Conservation (phyloP, 352 stramenopile genomes). For the Pythium periplocum region DNA sequence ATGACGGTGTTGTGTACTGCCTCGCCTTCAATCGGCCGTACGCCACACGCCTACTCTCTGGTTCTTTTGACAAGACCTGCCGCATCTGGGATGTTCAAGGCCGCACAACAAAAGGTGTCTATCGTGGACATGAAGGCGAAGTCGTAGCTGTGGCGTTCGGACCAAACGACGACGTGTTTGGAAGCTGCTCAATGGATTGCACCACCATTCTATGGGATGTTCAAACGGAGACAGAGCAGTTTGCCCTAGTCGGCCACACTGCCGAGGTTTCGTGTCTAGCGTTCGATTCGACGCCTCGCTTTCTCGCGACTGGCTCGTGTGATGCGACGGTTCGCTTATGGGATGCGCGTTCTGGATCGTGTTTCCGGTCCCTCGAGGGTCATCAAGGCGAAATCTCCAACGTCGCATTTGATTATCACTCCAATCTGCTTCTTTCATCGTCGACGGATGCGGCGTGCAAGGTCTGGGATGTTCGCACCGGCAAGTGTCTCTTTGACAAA, state of each 20-base stretch:
- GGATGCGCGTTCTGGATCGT: conserved; percentile 62
- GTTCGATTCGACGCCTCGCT: conserved; percentile 35
- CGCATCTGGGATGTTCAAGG: conserved; percentile 55
- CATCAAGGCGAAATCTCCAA: conserved; percentile 55
- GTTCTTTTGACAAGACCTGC: conserved; percentile 79
- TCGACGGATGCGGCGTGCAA: conserved; percentile 57
- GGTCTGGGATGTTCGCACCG: conserved; percentile 63
- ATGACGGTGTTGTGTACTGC: conserved; percentile 65
- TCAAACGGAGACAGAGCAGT: conserved; percentile 35
- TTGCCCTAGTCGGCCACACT: conserved; percentile 45
- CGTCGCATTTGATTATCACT: conserved; percentile 59
- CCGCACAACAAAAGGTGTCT: conserved; percentile 29
- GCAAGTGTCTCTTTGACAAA: conserved; percentile 61
- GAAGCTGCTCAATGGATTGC: conserved; percentile 69
- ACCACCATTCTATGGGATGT: conserved; percentile 65
- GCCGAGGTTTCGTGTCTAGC: conserved; percentile 65
- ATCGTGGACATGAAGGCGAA: conserved; percentile 49
- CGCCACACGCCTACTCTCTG: conserved; percentile 45
- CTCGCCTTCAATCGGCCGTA: conserved; percentile 56
- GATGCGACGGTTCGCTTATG: conserved; percentile 68
- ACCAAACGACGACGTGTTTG: conserved; percentile 32
- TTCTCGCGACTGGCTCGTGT: conserved; percentile 59
- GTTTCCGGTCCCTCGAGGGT: conserved; percentile 61
- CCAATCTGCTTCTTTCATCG: conserved; percentile 43
- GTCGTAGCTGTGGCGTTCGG: conserved; percentile 49